A percentile compares a stretch with the other conserved stretches of the same genome.
phyloP scores from a whole-genome alignment of 345 rosid species.

The Microthlaspi erraticum region DNA sequence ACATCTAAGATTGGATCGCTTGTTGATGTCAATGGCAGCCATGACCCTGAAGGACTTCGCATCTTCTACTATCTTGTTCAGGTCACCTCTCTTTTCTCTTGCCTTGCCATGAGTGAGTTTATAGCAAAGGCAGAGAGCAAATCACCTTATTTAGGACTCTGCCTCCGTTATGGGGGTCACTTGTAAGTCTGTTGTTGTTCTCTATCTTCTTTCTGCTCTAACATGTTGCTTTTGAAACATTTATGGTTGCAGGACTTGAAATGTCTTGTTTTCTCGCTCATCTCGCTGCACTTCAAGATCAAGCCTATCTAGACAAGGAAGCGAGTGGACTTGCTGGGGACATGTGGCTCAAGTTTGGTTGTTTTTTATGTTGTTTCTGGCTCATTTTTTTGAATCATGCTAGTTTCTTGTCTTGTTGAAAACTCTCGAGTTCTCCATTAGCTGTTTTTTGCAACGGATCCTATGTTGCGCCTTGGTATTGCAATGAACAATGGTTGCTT shows the following conservation, averaged over 20 bases:
- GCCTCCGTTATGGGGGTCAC: neutral
- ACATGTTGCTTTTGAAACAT: slow-evolving; percentile 20
- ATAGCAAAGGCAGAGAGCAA: neutral
- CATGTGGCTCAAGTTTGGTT: slow-evolving; percentile 21
- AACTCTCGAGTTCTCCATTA: slow-evolving; percentile 29
- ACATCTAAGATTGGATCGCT: slow-evolving; percentile 98
- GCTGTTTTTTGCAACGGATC: slow-evolving; percentile 28
- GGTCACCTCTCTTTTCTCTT: slow-evolving; percentile 50
- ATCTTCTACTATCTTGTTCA: slow-evolving; percentile 98
- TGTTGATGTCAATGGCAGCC: slow-evolving; percentile 92
- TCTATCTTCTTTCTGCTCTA: neutral
- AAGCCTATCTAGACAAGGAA: slow-evolving; percentile 73
- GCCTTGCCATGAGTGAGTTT: neutral
- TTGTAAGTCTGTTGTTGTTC: neutral
- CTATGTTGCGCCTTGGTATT: slow-evolving; percentile 20
- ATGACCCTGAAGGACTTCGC: slow-evolving; percentile 99
- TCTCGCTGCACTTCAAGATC: slow-evolving; percentile 99
- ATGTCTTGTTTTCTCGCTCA: slow-evolving; percentile 97
- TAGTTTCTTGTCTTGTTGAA: slow-evolving; percentile 36
- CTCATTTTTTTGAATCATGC: slow-evolving; percentile 27
- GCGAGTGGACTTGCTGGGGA: slow-evolving; percentile 12
- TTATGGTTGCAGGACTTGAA: slow-evolving; percentile 89
- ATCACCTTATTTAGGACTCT: neutral
- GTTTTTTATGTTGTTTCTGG: slow-evolving; percentile 30
- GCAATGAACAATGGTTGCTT: slow-evolving; percentile 11